Conservation (phyloP, 805 yeast genomes). For the Grigorovia humatica region DNA sequence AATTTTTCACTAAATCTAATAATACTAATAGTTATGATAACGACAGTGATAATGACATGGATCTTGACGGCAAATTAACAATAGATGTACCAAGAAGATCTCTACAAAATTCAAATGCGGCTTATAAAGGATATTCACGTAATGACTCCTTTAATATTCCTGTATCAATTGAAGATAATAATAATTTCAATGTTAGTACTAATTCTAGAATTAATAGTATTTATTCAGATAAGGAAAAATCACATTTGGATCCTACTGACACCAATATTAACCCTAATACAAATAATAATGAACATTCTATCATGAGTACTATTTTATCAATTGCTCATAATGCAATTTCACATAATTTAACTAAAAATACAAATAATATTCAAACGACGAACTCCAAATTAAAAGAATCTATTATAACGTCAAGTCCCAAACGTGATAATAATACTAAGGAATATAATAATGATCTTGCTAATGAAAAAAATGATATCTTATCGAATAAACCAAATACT, state of each 20-base stretch:
- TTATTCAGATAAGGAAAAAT: background rate
- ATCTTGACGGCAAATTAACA: background rate
- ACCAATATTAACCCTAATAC: background rate
- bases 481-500: background rate
- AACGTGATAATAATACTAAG: background rate
- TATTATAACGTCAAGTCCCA: background rate
- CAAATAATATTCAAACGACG: background rate
- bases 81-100: constrained; percentile 12
- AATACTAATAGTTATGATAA: background rate
- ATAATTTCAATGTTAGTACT: too few relatives aligned
- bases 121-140: constrained; percentile 7
- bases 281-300: constrained; percentile 21
- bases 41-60: background rate
- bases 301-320: constrained; percentile 35
- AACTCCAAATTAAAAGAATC: background rate
- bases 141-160: constrained; percentile 17
- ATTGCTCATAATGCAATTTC: constrained; percentile 41
- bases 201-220: background rate
- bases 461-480: background rate
- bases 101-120: constrained; percentile 15
- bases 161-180: constrained; percentile 10
- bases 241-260: background rate
- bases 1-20: constrained; percentile 1
- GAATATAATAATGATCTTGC: too few relatives aligned
- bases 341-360: constrained; percentile 5